These are phyloP conservation scores for Talaromyces sp. DNA, from an alignment of 2,329 filamentous ascomycete genomes.

Conservation along the genomic window DNA sequence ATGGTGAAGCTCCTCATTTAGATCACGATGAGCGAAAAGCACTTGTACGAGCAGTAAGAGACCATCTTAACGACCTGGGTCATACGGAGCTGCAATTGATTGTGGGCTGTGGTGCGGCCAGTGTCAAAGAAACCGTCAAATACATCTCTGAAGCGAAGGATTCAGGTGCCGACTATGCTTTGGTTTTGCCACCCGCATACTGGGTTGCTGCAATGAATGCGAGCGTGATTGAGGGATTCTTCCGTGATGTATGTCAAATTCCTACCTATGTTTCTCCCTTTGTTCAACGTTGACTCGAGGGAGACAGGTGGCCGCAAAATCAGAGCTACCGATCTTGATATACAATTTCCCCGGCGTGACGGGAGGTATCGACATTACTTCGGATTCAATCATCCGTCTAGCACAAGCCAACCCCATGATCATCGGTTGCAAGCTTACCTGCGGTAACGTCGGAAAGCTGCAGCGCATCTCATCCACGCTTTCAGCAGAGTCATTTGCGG, in stretches of 20 bases:
- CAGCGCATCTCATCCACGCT: slow-evolving; percentile 31
- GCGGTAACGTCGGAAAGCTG: slow-evolving; percentile 47
- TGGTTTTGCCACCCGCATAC: slow-evolving; percentile 57
- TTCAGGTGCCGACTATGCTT: slow-evolving; percentile 51
- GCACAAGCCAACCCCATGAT: slow-evolving; percentile 55
- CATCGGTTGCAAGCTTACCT: slow-evolving; percentile 54
- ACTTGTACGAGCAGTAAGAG: slow-evolving; percentile 48
- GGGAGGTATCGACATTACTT: slow-evolving; percentile 61
- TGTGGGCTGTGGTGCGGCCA: slow-evolving; percentile 68
- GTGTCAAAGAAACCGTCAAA: slow-evolving; percentile 63
- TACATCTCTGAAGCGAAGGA: slow-evolving; percentile 37
- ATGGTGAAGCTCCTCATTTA: slow-evolving; percentile 49
- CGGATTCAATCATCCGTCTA: slow-evolving; percentile 53
- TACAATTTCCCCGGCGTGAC: slow-evolving; percentile 64
- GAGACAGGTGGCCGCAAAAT: slow-evolving; percentile 35
- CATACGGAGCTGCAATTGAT: slow-evolving; percentile 47
- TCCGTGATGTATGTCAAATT: not conserved
- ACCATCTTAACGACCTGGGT: slow-evolving; percentile 26
- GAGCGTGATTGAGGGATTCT: not conserved
- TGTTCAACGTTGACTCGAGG: not conserved
- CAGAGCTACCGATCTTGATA: slow-evolving; percentile 53
- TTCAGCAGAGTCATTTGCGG: slow-evolving; percentile 61
- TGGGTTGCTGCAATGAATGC: slow-evolving; percentile 39
- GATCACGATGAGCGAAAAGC: slow-evolving; percentile 50
- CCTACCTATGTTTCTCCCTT: not conserved